A percentile compares a stretch with the other conserved stretches of the same genome.
These are phyloP conservation scores for Entophlyctis luteolus DNA, from an alignment of 192 early-diverging fungal species.

Conservation along the genomic window DNA sequence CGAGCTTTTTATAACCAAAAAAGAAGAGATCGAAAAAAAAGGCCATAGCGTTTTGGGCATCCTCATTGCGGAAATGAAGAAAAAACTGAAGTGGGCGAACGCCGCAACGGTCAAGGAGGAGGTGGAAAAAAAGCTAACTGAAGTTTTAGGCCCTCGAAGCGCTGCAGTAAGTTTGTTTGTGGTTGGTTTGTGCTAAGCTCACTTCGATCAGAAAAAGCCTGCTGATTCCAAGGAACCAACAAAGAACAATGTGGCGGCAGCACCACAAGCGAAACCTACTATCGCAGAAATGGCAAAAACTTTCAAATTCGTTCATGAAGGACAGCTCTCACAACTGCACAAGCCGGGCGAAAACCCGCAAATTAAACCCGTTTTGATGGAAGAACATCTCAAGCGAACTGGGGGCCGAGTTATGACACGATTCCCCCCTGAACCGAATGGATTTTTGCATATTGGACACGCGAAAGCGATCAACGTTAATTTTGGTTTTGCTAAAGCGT, in stretches of 20 bases:
- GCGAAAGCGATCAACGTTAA: slow-evolving; percentile 99
- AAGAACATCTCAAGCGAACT: slow-evolving; percentile 84
- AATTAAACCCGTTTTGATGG: slow-evolving; percentile 85
- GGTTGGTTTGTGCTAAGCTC: neutral
- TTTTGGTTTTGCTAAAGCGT: slow-evolving; percentile 93
- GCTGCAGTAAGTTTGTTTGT: slow-evolving; percentile 54
- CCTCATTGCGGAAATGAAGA: slow-evolving; percentile 65
- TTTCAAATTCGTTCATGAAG: slow-evolving; percentile 71
- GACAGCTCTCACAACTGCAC: slow-evolving; percentile 88
- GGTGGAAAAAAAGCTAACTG: slow-evolving; percentile 79
- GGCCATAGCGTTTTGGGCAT: slow-evolving; percentile 80
- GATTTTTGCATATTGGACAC: slow-evolving; percentile 97
- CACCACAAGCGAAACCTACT: slow-evolving; percentile 27
- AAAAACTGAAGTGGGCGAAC: slow-evolving; percentile 85
- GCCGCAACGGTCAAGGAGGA: slow-evolving; percentile 79
- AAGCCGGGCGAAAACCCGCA: slow-evolving; percentile 95
- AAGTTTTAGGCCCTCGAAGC: slow-evolving; percentile 95
- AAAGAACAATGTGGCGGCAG: slow-evolving; percentile 29
- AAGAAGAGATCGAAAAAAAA: slow-evolving; percentile 70
- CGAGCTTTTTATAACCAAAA: slow-evolving; percentile 60
- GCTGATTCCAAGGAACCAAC: slow-evolving; percentile 31
- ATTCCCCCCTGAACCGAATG: slow-evolving; percentile 99
- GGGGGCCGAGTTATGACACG: slow-evolving; percentile 91
- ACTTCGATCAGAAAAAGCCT: neutral
- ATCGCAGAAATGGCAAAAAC: slow-evolving; percentile 56